Base-by-base conservation (phyloP, 805 yeast genomes). In the Lipomyces spencermartinsiae region DNA sequence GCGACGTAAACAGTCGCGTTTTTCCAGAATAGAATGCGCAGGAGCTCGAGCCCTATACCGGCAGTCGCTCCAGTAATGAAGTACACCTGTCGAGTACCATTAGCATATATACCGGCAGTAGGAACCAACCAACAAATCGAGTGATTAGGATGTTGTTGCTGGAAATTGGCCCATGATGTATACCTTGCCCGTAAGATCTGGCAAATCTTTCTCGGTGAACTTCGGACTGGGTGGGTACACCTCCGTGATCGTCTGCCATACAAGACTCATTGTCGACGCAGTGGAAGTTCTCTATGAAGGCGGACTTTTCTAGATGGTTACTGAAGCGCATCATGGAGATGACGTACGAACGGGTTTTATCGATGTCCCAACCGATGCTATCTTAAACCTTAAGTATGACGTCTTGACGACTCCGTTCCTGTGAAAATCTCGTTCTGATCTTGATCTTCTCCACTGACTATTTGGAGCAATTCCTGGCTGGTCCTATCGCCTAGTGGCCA, bases 11-110 rank as follows among this genome's bases (percentile, higher is more conserved):
- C 71, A 2, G 68, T 67, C 12, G 72, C 72, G 29, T 68, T 68
- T 25, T 68, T 62, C 69, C 72, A 63, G 53, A 46, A 69, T 34
- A 69, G 49, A 34, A 67, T 55, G 12, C 66, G 67, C 10, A 69
- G 66, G 5, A 69, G 65, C 61, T 69, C 72, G 16, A 46, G 54
- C 16, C 72, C 72, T n/a, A 69, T 64, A 12, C 72, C 72, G 16
- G 72, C 67, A 4, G 72, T 69, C 22, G 66, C 72, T 22, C 72
- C 72, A 6, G 72, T 69, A n/a, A 69, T 64, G 16, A 69, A 43
- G 37, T 63, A 63, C 31, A 58, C 43, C 66, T 63, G 8, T 3
- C 49, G 19, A n/a, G n/a, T 43, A n/a, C 49, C 9, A 43, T 43
- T 43, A 43, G 49, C 49, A 43, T 37, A 43, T 43, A 16, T 5